These are phyloP conservation scores for Davidsoniella virescens DNA, from an alignment of 2,329 filamentous ascomycete species.

Conservation along the genomic window DNA sequence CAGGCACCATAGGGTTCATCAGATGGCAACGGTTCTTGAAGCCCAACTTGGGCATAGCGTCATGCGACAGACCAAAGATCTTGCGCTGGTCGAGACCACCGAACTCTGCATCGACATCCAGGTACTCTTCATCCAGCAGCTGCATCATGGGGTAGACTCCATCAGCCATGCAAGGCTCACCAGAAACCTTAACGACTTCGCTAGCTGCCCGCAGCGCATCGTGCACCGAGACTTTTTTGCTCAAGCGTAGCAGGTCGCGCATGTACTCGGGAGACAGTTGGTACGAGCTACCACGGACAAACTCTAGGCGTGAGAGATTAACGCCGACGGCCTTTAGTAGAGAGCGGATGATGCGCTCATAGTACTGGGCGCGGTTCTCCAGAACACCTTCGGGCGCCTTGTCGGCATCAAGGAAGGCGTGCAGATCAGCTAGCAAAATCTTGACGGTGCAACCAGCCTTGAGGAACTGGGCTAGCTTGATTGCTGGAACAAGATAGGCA, in stretches of 20 bases:
- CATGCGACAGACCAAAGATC: slow-evolving; percentile 71
- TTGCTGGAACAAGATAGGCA: slow-evolving; percentile 74
- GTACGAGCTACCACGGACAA: slow-evolving; percentile 74
- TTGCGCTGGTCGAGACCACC: slow-evolving; percentile 77
- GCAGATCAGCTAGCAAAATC: slow-evolving; percentile 59
- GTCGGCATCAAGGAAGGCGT: slow-evolving; percentile 66
- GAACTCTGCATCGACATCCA: slow-evolving; percentile 78
- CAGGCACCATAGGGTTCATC: slow-evolving; percentile 67
- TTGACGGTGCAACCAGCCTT: slow-evolving; percentile 69
- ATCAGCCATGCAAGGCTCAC: slow-evolving; percentile 49
- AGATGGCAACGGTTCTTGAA: slow-evolving; percentile 42
- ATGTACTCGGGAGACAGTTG: slow-evolving; percentile 58
- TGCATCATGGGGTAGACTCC: slow-evolving; percentile 44
- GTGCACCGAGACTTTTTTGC: slow-evolving; percentile 46
- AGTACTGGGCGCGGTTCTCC: slow-evolving; percentile 67
- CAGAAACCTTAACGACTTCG: slow-evolving; percentile 85
- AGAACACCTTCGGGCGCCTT: slow-evolving; percentile 85
- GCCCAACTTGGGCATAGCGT: slow-evolving; percentile 70
- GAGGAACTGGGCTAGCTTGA: slow-evolving; percentile 82
- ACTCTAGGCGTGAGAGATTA: slow-evolving; percentile 59
- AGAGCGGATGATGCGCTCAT: slow-evolving; percentile 57
- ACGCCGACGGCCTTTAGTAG: slow-evolving; percentile 66
- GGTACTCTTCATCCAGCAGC: slow-evolving; percentile 76
- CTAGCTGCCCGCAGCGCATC: slow-evolving; percentile 81
- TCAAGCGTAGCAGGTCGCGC: slow-evolving; percentile 76